Base-by-base conservation (phyloP, 2,329 filamentous ascomycete species). In the Apiospora marii region DNA sequence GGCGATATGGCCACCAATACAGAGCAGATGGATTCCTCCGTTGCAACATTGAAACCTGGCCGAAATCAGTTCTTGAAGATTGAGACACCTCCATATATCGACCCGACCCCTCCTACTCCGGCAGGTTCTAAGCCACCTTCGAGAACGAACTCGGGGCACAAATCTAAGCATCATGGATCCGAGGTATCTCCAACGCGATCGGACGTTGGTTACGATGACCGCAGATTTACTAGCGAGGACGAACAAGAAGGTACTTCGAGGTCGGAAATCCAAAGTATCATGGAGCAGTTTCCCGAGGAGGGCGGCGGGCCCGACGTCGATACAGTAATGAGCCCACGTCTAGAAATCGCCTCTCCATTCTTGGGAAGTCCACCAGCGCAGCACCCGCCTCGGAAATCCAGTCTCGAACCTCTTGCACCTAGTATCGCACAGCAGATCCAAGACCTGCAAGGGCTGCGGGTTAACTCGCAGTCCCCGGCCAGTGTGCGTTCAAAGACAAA, bases 221-320 rank as follows among this genome's bases (percentile, higher is more conserved):
- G 86, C 76, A 83, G 83, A 73, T 87, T 87, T 71, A 76, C 85
- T 48, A 91, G 87, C 77, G 91, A 92, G 78, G 90, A 91, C 78
- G 88, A 90, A 71, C 88, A 90, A 30, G 91, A 95, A 68, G 89
- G 89, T 69, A 58, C 27, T 19, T 94, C 93, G 1, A 90, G 91
- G 73, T 92, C 92, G 7, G 96, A 99, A 84, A 98, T 99, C 73
- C 94, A 98, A 83, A 97, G 90, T 80, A 98, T 99, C 81, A 98
- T 99, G 94, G 94, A 94, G 74, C 96, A 98, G 83, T 98, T 98
- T 78, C 92, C 93, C 77, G 91, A 94, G 79, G 90, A 90, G 69
- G 90, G 90, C 41, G 90, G 91, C 70, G 93, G 92, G 0, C 92
- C 91, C 1, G 92, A 88, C 6, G 91, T 89, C 74, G 92, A 96